phyloP scores from a whole-genome alignment of 352 stramenopile species.

The Pythium inflatum region DNA sequence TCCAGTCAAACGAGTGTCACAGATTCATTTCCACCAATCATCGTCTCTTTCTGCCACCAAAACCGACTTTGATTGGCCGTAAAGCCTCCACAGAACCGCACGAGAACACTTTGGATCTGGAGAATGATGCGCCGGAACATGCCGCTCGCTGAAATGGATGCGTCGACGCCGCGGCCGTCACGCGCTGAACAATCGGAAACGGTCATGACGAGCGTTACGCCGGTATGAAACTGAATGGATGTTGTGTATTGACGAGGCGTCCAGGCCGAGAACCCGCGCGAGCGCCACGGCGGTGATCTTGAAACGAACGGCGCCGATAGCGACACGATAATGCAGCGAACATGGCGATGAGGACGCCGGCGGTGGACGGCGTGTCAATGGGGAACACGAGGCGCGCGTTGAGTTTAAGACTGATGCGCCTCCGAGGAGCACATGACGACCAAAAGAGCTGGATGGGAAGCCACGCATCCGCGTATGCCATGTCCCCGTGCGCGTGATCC shows the following conservation, averaged over 20 bases:
- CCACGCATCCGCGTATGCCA: neutral
- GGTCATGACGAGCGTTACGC: too few species aligned
- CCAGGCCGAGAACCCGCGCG: constrained; percentile 18
- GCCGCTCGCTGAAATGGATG: constrained; percentile 1
- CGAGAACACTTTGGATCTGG: too few species aligned
- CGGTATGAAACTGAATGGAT: too few species aligned
- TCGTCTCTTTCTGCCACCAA: neutral
- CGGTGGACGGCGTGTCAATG: neutral
- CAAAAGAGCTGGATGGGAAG: constrained; percentile 9
- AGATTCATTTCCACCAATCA: constrained; percentile 7
- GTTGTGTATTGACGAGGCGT: too few species aligned
- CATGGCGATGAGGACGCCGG: neutral
- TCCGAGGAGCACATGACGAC: constrained; percentile 8
- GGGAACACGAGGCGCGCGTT: neutral
- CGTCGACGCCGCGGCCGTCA: constrained; percentile 12
- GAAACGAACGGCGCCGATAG: constrained; percentile 1
- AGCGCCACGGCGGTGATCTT: constrained; percentile 14
- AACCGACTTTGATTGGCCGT: neutral
- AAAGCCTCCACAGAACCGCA: constrained; percentile 18
- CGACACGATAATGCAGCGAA: neutral
- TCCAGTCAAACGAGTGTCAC: constrained; percentile 20
- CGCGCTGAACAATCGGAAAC: too few species aligned
- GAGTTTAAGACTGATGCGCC: constrained; percentile 27
- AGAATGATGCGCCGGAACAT: neutral
- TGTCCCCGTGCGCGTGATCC: neutral